Conservation (phyloP, 2,329 filamentous ascomycete species). For the Elsinoe ampelina region DNA sequence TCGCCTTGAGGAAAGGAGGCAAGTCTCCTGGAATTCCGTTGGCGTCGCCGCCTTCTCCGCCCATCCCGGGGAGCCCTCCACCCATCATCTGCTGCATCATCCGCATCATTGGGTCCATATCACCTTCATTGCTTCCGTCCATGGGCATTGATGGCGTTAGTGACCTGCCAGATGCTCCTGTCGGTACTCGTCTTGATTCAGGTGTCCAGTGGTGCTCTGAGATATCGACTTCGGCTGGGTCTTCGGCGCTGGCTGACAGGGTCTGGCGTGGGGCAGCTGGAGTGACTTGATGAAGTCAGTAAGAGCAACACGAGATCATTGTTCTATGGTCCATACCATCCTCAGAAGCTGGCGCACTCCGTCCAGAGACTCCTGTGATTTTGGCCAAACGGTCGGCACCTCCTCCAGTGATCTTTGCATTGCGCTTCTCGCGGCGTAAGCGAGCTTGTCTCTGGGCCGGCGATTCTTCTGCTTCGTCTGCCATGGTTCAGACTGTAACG, state of each 20-base stretch:
- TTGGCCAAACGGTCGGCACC: slow-evolving; percentile 61
- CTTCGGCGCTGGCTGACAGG: slow-evolving; percentile 37
- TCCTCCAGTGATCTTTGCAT: slow-evolving; percentile 67
- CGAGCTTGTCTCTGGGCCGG: slow-evolving; percentile 52
- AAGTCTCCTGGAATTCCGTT: slow-evolving; percentile 33
- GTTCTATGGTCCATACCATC: slow-evolving; percentile 10
- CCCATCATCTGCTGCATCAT: slow-evolving; percentile 67
- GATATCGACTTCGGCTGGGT: slow-evolving; percentile 71
- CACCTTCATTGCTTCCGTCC: slow-evolving; percentile 18
- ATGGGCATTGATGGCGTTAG: slow-evolving; percentile 1
- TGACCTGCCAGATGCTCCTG: not conserved
- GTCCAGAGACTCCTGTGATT: slow-evolving; percentile 63
- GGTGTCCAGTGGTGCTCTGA: slow-evolving; percentile 43
- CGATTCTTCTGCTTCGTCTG: slow-evolving; percentile 28
- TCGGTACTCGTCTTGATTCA: slow-evolving; percentile 12
- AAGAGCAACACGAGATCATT: not conserved
- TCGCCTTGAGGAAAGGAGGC: slow-evolving; percentile 36
- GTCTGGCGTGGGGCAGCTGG: slow-evolving; percentile 21
- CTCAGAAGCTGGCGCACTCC: slow-evolving; percentile 29
- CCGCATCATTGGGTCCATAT: slow-evolving; percentile 60
- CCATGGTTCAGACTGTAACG: slow-evolving; percentile 15
- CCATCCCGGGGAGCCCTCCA: slow-evolving; percentile 31
- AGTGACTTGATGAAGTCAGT: slow-evolving; percentile 12
- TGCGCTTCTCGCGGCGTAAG: slow-evolving; percentile 66
- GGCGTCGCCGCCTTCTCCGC: slow-evolving; percentile 22